Evolutionary conservation across 768 basidiomycete species (phyloP).

Genomic region (Mycena alexandri): DNA sequence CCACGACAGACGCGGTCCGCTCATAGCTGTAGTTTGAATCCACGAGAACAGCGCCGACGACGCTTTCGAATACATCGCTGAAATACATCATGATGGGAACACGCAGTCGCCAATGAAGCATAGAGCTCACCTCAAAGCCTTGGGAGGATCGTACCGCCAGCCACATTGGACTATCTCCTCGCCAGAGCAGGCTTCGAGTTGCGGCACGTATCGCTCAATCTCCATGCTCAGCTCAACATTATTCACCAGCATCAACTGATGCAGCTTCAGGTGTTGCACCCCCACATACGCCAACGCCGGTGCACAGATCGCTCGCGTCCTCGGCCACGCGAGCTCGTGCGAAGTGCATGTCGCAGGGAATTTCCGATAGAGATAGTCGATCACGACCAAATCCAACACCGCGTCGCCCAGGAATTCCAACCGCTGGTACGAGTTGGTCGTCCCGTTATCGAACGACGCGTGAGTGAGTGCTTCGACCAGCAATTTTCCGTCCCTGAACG

Average conservation of each 20-base stretch:
- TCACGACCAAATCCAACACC: slow-evolving; percentile 77
- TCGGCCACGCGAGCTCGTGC: slow-evolving; percentile 79
- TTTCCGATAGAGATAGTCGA: slow-evolving; percentile 76
- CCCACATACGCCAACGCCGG: slow-evolving; percentile 78
- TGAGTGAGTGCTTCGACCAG: slow-evolving; percentile 89
- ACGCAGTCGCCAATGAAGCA: background rate
- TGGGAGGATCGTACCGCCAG: slow-evolving; percentile 90
- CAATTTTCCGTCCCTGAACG: slow-evolving; percentile 71
- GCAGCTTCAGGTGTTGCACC: slow-evolving; percentile 73
- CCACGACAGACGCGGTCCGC: slow-evolving; percentile 69
- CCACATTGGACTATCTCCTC: slow-evolving; percentile 75
- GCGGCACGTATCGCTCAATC: slow-evolving; percentile 70
- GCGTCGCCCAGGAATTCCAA: slow-evolving; percentile 93
- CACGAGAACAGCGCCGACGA: slow-evolving; percentile 86
- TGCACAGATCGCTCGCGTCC: slow-evolving; percentile 79
- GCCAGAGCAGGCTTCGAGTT: slow-evolving; percentile 66
- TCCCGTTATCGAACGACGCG: slow-evolving; percentile 68
- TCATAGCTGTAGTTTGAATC: slow-evolving; percentile 85
- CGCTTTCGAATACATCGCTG: slow-evolving; percentile 87
- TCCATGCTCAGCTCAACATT: slow-evolving; percentile 75
- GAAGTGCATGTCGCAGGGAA: slow-evolving; percentile 77
- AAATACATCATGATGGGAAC: slow-evolving; percentile 46
- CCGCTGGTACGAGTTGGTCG: slow-evolving; percentile 79
- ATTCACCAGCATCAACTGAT: slow-evolving; percentile 78
- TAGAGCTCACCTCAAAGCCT: slow-evolving; percentile 56